Base-by-base conservation (phyloP, 495 filamentous ascomycete species). In the Margaritispora aquatica region DNA sequence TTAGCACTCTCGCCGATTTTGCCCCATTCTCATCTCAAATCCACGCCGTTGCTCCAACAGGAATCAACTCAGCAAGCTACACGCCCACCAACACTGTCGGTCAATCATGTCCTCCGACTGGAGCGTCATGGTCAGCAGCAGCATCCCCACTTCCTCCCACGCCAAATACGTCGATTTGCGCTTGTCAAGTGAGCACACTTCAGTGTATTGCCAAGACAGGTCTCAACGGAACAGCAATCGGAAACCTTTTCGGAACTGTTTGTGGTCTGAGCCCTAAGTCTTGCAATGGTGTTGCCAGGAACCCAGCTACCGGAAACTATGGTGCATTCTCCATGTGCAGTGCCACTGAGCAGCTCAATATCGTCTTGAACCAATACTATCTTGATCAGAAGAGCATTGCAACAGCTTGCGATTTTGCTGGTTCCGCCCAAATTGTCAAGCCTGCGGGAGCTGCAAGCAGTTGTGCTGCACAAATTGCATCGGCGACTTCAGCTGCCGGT, bases 261-360 rank as follows among this genome's bases (percentile, higher is more conserved):
- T 92, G 88, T 69, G 61, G 66, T 23, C 63, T 58, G 9, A 52
- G 54, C 38, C 1, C 20, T 19, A 75, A 73, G 61, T 70, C 75
- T 47, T 89, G 88, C 70, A 61, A 63, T 20, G 85, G 84, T 8
- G 76, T 91, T 59, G 59, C 65, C 5, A 69, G 72, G 58, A 87
- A 90, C 63, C 78, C 72, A 10, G 82, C 79, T 26, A 81, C 76
- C 27, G 88, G 86, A 22, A 63, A 51, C 21, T 92, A 89, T 66
- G 88, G 88, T 46, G 80, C 85, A 7, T 91, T 88, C 72, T 80
- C 81, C 68, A 88, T 89, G 84, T 92, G 88, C 72, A 78, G 74
- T 60, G 54, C 79, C 56, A 78, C 75, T 51, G 75, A 90, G 65
- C 77, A 86, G 66, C 77, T 91, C 34, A 79, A 79, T 48, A 88